Conservation (phyloP, 805 yeast species). For the Wickerhamiella bombiphila region DNA sequence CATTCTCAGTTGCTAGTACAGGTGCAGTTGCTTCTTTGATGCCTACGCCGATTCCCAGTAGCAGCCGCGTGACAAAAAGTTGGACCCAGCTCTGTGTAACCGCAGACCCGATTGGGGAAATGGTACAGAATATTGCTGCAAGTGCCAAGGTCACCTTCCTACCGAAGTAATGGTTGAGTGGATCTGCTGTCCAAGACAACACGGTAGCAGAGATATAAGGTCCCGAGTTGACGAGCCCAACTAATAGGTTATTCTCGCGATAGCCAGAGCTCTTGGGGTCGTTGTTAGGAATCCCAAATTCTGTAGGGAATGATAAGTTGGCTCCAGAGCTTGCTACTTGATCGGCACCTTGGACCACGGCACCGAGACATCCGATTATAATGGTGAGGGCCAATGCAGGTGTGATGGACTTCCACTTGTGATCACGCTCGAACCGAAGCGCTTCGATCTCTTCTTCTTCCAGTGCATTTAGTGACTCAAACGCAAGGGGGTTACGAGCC, state of each 20-base stretch:
- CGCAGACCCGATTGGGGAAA: conserved; percentile 47
- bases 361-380: conserved; percentile 49
- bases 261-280: conserved; percentile 13
- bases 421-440: conserved; percentile 31
- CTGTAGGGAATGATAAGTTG: conserved; percentile 35
- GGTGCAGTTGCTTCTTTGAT: conserved; percentile 56
- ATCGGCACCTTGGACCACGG: conserved; percentile 64
- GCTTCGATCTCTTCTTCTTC: conserved; percentile 21
- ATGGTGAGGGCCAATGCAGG: conserved; percentile 31
- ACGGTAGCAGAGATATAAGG: conserved; percentile 39
- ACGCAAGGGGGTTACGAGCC: conserved; percentile 28
- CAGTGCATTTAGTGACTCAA: conserved; percentile 2
- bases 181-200: conserved; percentile 37
- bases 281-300: conserved; percentile 22
- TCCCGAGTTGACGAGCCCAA: conserved; percentile 49
- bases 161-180: conserved; percentile 37
- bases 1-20: conserved; percentile 47
- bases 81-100: conserved; percentile 48
- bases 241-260: conserved; percentile 23
- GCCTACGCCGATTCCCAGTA: conserved; percentile 53
- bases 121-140: conserved; percentile 38
- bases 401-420: conserved; percentile 32
- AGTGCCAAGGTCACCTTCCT: conserved; percentile 31
- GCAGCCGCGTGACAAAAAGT: conserved; percentile 42
- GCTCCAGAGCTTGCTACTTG: conserved; percentile 61